These are phyloP conservation scores for Croton laevigatus DNA, from an alignment of 441 rosid genomes.

Conservation along the genomic window DNA sequence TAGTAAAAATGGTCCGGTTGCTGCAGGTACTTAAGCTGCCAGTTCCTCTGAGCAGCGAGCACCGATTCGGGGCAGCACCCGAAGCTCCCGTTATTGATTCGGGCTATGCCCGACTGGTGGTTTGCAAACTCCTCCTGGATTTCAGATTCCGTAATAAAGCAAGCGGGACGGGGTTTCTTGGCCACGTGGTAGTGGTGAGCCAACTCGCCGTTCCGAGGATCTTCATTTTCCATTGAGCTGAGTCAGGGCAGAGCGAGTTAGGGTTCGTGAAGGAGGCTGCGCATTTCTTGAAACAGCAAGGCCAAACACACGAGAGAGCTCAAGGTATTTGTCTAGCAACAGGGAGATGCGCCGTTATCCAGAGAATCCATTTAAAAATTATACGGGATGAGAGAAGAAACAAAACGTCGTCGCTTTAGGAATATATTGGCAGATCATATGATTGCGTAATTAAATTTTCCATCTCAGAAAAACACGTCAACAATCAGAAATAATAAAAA, in stretches of 20 bases:
- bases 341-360: constrained; percentile 11
- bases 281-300: constrained; percentile 10
- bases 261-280: constrained; percentile 18
- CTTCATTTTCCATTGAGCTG: constrained; percentile 15
- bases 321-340: not conserved
- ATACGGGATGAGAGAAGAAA: not conserved
- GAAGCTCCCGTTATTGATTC: constrained; percentile 96
- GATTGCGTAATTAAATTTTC: not conserved
- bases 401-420: constrained; percentile 18
- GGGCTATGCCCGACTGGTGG: constrained; percentile 61
- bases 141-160: constrained; percentile 44
- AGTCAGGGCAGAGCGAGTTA: not conserved
- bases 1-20: constrained; percentile 91
- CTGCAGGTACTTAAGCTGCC: constrained; percentile 70
- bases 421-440: not conserved
- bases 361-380: not conserved
- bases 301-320: not conserved
- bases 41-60: constrained; percentile 59
- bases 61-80: constrained; percentile 84
- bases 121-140: constrained; percentile 76
- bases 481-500: not conserved
- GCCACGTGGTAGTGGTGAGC: constrained; percentile 25
- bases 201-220: constrained; percentile 53
- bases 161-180: constrained; percentile 53
- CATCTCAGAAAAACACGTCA: not conserved